phyloP scores from a whole-genome alignment of 225 moss, liverwort and hornwort genomes.

The Antitrichia curtipendula region DNA sequence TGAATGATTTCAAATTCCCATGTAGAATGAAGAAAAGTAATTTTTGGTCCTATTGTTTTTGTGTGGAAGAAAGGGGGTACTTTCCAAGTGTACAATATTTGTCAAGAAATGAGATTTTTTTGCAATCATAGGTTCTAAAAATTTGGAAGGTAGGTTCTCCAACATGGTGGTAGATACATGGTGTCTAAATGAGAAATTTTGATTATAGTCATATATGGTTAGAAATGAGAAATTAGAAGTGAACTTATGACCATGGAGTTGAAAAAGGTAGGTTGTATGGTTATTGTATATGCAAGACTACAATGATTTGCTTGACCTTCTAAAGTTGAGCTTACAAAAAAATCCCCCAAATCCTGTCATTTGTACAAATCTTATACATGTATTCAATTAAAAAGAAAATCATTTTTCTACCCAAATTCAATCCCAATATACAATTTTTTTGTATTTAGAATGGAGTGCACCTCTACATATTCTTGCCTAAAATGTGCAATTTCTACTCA shows the following conservation, averaged over 20 bases:
- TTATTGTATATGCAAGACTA: accelerated
- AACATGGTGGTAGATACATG: not conserved
- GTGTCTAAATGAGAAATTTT: accelerated
- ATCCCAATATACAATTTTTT: not conserved
- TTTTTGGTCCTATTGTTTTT: no score
- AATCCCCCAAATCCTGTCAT: no score
- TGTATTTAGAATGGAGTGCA: not conserved
- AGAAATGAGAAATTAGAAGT: accelerated
- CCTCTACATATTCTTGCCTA: not conserved
- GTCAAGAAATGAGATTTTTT: not conserved
- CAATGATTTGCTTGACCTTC: not conserved
- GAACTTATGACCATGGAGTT: accelerated
- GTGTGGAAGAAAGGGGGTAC: accelerated
- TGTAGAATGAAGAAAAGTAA: accelerated
- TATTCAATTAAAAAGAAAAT: not conserved
- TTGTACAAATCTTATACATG: not conserved
- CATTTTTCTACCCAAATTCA: not conserved
- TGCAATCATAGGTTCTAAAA: not conserved
- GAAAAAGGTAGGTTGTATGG: accelerated
- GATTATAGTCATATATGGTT: not conserved
- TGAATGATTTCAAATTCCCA: not conserved
- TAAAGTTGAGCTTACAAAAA: not conserved
- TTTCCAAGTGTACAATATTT: accelerated
- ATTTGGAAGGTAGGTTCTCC: accelerated
- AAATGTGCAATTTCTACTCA: not conserved